Base-by-base conservation (phyloP, 805 yeast species). In the Candida fluviatilis region DNA sequence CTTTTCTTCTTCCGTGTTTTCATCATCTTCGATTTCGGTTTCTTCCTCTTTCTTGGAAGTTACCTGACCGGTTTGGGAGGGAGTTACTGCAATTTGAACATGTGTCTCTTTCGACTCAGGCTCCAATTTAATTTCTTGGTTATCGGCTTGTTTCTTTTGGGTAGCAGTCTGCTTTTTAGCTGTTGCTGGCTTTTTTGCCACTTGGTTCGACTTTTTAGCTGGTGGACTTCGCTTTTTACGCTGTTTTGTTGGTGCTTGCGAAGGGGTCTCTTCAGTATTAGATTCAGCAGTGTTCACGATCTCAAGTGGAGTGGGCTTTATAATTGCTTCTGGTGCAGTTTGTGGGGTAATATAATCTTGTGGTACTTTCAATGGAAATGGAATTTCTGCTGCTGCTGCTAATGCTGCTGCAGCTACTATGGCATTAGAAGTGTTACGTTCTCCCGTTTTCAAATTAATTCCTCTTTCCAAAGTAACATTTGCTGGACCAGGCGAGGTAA, bases 371-470 rank as follows among this genome's bases (percentile, higher is more conserved):
- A 66, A 50, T 1, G 89, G 89, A 25, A 84, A 54, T 1, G 93
- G 93, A 11, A 78, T 73, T 11, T 80, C 85, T 2, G 90, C 90
- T 0, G 91, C 93, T 0, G 85, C 87, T 3, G 89, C 88, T 36
- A 84, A 64, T 0, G 91, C 91, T 6, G 90, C 91, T 1, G 93
- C 93, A 0, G 91, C 93, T 6, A 84, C 82, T 49, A 73, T 70
- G 0, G 85, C 87, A 49, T 79, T 75, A 35, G 60, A 62, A 23
- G 50, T 58, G 36, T 57, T 62, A 33, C 69, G 40, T 40, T 57
- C 56, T 1, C 66, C 64, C 12, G 61, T 57, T 42, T 55, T 57
- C 19, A 56, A 50, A 42, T 60, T 61, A 34, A 60, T 62, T 1
- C 71, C 73, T 21, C 71, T 51, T 3, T 62, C 49, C n/a, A 58